Evolutionary conservation across 2,329 filamentous ascomycete genomes (phyloP).

Genomic region (Harringtonia lauricola): DNA sequence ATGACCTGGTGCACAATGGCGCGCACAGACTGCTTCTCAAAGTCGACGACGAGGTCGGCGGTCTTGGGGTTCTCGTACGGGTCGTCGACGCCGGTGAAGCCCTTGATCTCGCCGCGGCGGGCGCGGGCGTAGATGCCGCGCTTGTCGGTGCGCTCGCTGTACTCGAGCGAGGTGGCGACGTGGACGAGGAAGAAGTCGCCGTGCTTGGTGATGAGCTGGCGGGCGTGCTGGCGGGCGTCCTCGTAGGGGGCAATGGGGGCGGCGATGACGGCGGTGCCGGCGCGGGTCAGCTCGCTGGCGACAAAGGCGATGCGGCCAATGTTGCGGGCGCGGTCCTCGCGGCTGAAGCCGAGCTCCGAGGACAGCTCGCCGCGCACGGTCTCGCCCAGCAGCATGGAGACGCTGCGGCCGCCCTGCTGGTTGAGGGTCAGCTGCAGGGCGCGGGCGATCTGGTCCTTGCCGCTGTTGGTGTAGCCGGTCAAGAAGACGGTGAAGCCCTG

Average conservation of each 20-base stretch:
- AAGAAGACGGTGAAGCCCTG: slow-evolving; percentile 99
- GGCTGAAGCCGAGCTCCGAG: slow-evolving; percentile 89
- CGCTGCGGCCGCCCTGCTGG: slow-evolving; percentile 91
- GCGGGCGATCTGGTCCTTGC: slow-evolving; percentile 93
- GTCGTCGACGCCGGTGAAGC: slow-evolving; percentile 96
- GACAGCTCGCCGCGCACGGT: slow-evolving; percentile 90
- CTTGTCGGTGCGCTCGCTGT: slow-evolving; percentile 92
- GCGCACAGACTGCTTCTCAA: slow-evolving; percentile 77
- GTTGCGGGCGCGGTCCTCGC: slow-evolving; percentile 87
- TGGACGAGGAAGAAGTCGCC: slow-evolving; percentile 93
- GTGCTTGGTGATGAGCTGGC: slow-evolving; percentile 75
- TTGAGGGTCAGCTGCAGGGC: slow-evolving; percentile 95
- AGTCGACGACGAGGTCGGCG: slow-evolving; percentile 74
- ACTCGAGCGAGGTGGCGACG: slow-evolving; percentile 83
- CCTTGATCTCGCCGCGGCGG: slow-evolving; percentile 83
- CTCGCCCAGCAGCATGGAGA: slow-evolving; percentile 90
- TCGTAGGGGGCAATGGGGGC: slow-evolving; percentile 94
- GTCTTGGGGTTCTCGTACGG: slow-evolving; percentile 81
- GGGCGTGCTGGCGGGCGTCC: slow-evolving; percentile 61
- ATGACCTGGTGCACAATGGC: slow-evolving; percentile 96
- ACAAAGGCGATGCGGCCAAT: slow-evolving; percentile 95
- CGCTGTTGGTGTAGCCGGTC: slow-evolving; percentile 91
- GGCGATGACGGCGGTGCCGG: slow-evolving; percentile 89
- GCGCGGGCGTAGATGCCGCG: slow-evolving; percentile 80
- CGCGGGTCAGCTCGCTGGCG: slow-evolving; percentile 83